Conservation (phyloP, 2,329 filamentous ascomycete species). For the Sclerotinia trifoliorum region DNA sequence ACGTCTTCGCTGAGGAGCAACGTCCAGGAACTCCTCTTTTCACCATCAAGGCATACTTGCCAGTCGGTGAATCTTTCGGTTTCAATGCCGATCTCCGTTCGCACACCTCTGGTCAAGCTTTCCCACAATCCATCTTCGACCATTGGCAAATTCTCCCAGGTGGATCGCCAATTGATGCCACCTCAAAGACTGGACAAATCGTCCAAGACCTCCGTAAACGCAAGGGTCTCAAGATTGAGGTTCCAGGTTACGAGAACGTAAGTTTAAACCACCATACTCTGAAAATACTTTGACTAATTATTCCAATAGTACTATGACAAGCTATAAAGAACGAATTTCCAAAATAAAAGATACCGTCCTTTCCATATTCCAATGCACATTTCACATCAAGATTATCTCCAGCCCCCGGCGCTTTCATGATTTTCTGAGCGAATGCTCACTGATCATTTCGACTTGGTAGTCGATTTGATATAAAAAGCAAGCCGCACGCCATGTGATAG, state of each 20-base stretch:
- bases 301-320: conserved; percentile 89
- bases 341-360: conserved; percentile 38
- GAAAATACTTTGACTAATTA: conserved; percentile 43
- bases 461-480: conserved; percentile 34
- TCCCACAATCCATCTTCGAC: conserved; percentile 98
- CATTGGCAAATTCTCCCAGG: conserved; percentile 97
- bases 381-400: conserved; percentile 31
- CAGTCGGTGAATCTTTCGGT: conserved; percentile 96
- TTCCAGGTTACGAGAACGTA: conserved; percentile 93
- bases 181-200: conserved; percentile 77
- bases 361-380: conserved; percentile 32
- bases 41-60: conserved; percentile 97
- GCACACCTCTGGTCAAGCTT: conserved; percentile 93
- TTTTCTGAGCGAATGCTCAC: conserved; percentile 33
- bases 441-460: conserved; percentile 29
- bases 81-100: conserved; percentile 97
- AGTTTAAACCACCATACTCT: conserved; percentile 47
- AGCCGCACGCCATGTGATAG: conserved; percentile 33
- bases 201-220: conserved; percentile 93
- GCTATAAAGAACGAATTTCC: conserved; percentile 63
- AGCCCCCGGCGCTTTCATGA: conserved; percentile 35
- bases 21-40: conserved; percentile 97
- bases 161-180: conserved; percentile 84
- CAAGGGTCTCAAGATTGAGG: conserved; percentile 98
- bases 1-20: conserved; percentile 99